Evolutionary conservation across 164 flowering plant genomes (phyloP).

Genomic region (Vitis riparia): DNA sequence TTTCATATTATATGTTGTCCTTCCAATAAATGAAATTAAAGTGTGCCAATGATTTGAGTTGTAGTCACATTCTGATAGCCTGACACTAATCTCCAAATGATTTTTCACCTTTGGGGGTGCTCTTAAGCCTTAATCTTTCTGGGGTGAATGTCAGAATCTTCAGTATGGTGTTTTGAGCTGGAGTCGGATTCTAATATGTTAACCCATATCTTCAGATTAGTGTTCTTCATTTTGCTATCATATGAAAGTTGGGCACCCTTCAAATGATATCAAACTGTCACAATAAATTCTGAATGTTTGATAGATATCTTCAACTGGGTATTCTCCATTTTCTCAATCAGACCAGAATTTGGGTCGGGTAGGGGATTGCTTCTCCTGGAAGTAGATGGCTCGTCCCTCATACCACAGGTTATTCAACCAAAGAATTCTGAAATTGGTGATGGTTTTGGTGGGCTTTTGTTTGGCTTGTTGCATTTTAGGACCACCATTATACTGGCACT

Average conservation of each 20-base stretch:
- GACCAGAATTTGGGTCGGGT: not conserved
- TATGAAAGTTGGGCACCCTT: no score
- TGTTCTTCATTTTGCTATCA: no score
- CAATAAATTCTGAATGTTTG: not conserved
- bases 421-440: constrained; percentile 8
- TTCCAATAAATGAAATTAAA: not conserved
- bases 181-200: no score
- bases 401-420: not conserved
- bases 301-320: constrained; percentile 9
- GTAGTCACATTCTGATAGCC: not conserved
- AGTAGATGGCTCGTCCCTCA: constrained; percentile 12
- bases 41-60: not conserved
- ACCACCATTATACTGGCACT: not conserved
- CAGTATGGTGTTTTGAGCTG: no score
- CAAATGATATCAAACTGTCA: no score
- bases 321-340: not conserved
- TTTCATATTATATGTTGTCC: no score
- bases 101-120: no score
- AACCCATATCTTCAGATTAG: no score
- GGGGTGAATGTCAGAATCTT: no score
- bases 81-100: not conserved
- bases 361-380: not conserved
- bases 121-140: no score
- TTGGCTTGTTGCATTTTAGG: constrained; percentile 16
- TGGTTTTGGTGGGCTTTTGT: constrained; percentile 14